Evolutionary conservation across 306 rosid species (phyloP), one percentile per base, ranked within the genome.

Genomic region (Herpetospermum pedunculosum): DNA sequence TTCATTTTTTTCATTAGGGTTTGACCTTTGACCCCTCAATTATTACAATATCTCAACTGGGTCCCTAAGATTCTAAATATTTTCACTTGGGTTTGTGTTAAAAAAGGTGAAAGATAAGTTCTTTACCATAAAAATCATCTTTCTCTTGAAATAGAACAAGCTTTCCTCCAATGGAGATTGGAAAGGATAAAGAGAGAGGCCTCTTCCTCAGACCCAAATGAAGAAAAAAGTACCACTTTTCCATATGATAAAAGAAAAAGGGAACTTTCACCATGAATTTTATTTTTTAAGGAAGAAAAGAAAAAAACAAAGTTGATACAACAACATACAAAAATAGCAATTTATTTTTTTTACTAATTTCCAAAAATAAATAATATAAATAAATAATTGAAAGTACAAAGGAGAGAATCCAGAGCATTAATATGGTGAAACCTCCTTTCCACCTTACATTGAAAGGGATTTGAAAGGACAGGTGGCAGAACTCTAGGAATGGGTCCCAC

Each of bases 381-480:
- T 4, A 12, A 23, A 52, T 52, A 21, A 58, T 13, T 57, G 64
- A 0, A 73, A 73, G 76, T 73, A 73, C 49, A 54, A 54, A 53
- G 11, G 49, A 55, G 32, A 55, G 49, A 73, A 73, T 73, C 68
- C 19, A 35, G 21, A 18, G 37, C 15, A 53, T 73, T 53, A 16
- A 35, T 49, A 62, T 21, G 11, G 37, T 73, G 76, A 73, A 53
- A 73, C 46, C 65, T 53, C 50, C 46, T 25, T 53, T 23, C 15
- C 76, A 53, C 49, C 72, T 38, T 65, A 40, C 37, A 67, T 13
- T 67, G 28, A n/a, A 37, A 64, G 48, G 71, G 71, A 38, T 38
- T 64, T 48, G 44, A 71, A 71, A 23, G 41, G 65, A 21, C 59
- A 49, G 59, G 30, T 32, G 60, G 59, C 55, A 71, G 60, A 52